These are phyloP conservation scores for Lepidium campestre DNA, from an alignment of 441 rosid species.

Conservation along the genomic window DNA sequence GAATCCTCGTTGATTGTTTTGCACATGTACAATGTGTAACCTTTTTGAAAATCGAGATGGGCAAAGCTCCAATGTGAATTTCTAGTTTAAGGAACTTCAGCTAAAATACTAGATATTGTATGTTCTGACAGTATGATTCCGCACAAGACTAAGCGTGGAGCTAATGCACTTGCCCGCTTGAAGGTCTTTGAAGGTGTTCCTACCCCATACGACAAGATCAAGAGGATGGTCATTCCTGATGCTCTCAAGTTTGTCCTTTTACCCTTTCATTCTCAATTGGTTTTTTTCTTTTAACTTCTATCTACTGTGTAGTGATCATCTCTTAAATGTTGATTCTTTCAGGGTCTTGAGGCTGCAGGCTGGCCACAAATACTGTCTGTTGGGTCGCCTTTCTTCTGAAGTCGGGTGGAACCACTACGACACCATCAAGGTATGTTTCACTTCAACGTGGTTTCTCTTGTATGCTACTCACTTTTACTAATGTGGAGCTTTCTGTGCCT, in stretches of 20 bases:
- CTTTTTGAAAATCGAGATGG: background rate
- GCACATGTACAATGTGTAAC: background rate
- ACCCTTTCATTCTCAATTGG: background rate
- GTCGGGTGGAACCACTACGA: constrained; percentile 91
- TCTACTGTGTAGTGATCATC: background rate
- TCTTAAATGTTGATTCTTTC: background rate
- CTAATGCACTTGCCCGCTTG: constrained; percentile 56
- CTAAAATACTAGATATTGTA: background rate
- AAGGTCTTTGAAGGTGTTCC: constrained; percentile 64
- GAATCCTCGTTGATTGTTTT: background rate
- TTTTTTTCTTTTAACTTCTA: background rate
- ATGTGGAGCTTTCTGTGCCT: background rate
- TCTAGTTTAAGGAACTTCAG: background rate
- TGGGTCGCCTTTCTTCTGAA: constrained; percentile 68
- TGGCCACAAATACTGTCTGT: constrained; percentile 71
- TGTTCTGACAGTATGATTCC: constrained; percentile 51
- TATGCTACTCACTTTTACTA: background rate
- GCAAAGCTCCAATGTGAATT: background rate
- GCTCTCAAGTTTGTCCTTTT: constrained; percentile 53
- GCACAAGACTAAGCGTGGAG: constrained; percentile 67
- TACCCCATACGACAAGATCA: constrained; percentile 49
- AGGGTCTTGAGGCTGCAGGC: constrained; percentile 88
- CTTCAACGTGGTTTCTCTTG: background rate
- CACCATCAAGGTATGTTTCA: constrained; percentile 59
- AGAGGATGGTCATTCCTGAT: constrained; percentile 70